Conservation (phyloP, 805 yeast species). For the Kodamaea jinghongensis region DNA sequence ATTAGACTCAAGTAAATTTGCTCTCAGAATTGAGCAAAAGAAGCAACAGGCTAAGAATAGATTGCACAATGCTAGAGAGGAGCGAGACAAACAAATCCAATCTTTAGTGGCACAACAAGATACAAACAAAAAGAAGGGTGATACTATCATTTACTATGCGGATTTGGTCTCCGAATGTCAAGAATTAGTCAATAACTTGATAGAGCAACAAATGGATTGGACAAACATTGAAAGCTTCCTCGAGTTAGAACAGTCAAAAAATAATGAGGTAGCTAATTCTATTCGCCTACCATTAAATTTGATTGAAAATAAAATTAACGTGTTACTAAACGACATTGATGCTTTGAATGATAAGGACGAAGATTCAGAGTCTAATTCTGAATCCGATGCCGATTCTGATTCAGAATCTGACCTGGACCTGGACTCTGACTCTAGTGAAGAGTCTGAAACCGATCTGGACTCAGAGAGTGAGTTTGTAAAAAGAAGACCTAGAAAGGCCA, state of each 20-base stretch:
- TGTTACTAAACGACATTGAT: slow-evolving; percentile 49
- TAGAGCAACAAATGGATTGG: slow-evolving; percentile 94
- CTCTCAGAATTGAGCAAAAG: slow-evolving; percentile 71
- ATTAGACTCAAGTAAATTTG: slow-evolving; percentile 75
- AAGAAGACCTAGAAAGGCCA: neutral
- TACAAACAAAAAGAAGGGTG: slow-evolving; percentile 65
- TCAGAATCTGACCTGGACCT: slow-evolving; percentile 29
- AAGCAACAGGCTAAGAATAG: slow-evolving; percentile 73
- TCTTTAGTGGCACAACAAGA: slow-evolving; percentile 63
- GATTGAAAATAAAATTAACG: slow-evolving; percentile 60
- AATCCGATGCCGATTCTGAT: slow-evolving; percentile 17
- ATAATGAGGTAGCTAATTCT: slow-evolving; percentile 58
- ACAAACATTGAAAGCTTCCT: slow-evolving; percentile 76
- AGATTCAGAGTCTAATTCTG: slow-evolving; percentile 3
- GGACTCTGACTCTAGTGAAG: slow-evolving; percentile 28
- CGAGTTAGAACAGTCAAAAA: slow-evolving; percentile 62
- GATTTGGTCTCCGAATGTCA: slow-evolving; percentile 71
- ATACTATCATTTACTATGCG: slow-evolving; percentile 65
- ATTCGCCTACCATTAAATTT: slow-evolving; percentile 71
- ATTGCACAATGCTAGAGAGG: slow-evolving; percentile 69
- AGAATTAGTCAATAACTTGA: slow-evolving; percentile 57
- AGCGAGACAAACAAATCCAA: slow-evolving; percentile 67
- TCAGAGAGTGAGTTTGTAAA: slow-evolving; percentile 25
- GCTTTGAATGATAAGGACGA: neutral
- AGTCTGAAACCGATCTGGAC: slow-evolving; percentile 32